Evolutionary conservation across 2,329 filamentous ascomycete species (phyloP).

Genomic region (Diaporthe aspalathi): DNA sequence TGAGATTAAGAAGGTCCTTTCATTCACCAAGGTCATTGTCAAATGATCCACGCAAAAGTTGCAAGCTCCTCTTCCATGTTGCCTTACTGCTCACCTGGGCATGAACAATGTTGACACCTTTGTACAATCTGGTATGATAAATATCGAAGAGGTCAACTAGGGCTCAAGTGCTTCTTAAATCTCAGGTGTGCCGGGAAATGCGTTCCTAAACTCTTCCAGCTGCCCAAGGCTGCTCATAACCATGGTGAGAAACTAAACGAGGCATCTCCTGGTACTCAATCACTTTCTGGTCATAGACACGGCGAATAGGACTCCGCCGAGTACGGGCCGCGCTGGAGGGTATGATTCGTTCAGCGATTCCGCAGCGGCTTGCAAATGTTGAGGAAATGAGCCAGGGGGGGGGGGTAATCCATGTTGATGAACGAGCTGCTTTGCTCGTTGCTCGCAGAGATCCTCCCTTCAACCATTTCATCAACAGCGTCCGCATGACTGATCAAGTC

Average conservation of each 20-base stretch:
- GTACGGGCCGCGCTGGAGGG: background rate
- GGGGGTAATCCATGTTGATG: background rate
- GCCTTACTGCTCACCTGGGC: background rate
- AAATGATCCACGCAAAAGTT: constrained; percentile 8
- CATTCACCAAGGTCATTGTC: constrained; percentile 22
- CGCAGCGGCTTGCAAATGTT: background rate
- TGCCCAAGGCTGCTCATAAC: constrained; percentile 1
- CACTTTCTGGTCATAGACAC: background rate
- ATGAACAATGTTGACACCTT: background rate
- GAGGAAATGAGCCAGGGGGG: background rate
- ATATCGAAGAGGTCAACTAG: constrained; percentile 19
- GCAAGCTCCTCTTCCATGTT: constrained; percentile 1
- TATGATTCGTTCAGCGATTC: background rate
- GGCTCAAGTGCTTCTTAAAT: background rate
- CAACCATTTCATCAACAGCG: background rate
- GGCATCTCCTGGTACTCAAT: background rate
- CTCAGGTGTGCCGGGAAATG: constrained; percentile 7
- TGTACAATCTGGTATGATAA: constrained; percentile 4
- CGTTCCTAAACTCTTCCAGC: constrained; percentile 2
- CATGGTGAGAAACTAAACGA: background rate
- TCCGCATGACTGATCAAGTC: background rate
- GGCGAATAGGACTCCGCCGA: background rate
- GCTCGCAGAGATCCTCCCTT: background rate
- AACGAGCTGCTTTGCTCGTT: background rate
- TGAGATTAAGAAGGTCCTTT: background rate